Evolutionary conservation across 169 alveolate genomes (phyloP).

Genomic region (Plasmodium gaboni): DNA sequence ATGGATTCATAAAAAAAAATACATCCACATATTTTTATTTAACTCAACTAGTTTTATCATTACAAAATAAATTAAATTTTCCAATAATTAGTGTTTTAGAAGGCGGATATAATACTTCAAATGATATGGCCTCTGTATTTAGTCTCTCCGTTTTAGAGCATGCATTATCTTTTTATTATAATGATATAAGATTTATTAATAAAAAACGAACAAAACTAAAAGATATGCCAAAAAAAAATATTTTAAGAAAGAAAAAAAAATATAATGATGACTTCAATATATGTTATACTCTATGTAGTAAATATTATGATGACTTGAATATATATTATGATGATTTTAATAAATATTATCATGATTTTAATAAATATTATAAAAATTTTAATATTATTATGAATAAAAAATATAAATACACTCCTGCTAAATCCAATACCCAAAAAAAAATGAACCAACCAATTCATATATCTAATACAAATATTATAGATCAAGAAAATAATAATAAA

Average conservation of each 20-base stretch:
- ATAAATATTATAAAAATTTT: slow-evolving; percentile 21
- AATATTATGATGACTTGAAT: background rate
- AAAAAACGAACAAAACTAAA: background rate
- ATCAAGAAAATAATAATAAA: background rate
- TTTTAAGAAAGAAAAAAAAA: background rate
- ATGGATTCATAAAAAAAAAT: slow-evolving; percentile 90
- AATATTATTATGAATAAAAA: background rate
- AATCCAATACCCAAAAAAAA: background rate
- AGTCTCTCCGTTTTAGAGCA: slow-evolving; percentile 95
- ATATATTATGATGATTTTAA: too few relatives aligned
- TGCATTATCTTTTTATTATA: slow-evolving; percentile 86
- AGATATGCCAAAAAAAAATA: background rate
- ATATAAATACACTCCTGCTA: background rate
- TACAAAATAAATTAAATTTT: slow-evolving; percentile 92
- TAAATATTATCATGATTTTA: too few relatives aligned
- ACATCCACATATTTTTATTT: slow-evolving; percentile 96
- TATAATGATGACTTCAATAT: background rate
- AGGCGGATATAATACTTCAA: slow-evolving; percentile 98
- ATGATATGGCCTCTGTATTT: slow-evolving; percentile 93
- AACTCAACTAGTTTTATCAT: slow-evolving; percentile 93
- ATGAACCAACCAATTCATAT: background rate
- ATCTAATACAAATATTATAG: background rate
- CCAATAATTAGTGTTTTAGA: slow-evolving; percentile 96
- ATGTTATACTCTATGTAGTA: too few relatives aligned
- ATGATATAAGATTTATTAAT: slow-evolving; percentile 1